phyloP scores from a whole-genome alignment of 345 rosid species.

The Rhizophora mangle region DNA sequence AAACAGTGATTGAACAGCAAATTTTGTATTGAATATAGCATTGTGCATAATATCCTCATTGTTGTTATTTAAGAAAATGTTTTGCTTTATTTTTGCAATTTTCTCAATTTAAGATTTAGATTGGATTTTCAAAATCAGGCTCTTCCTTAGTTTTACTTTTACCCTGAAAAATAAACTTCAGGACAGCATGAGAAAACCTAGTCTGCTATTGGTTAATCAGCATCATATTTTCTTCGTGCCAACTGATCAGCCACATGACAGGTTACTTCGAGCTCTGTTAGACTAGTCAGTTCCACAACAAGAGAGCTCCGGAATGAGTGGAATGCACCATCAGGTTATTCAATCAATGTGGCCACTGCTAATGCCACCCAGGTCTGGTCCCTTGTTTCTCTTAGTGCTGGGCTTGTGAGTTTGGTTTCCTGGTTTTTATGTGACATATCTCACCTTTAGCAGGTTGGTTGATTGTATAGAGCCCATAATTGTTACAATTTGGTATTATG shows the following conservation, averaged over 20 bases:
- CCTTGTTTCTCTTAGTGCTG: background rate
- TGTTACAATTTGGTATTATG: no score
- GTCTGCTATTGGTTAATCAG: background rate
- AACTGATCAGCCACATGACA: slow-evolving; percentile 28
- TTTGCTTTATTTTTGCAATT: no score
- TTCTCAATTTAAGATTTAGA: no score
- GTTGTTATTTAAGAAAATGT: no score
- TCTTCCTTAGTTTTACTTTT: no score
- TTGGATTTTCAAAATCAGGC: no score
- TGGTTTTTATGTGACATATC: slow-evolving; percentile 2
- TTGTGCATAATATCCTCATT: no score
- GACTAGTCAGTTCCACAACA: slow-evolving; percentile 70
- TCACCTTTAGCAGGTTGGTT: no score
- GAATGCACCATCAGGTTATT: slow-evolving; percentile 72
- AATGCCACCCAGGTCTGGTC: slow-evolving; percentile 81
- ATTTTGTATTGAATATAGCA: no score
- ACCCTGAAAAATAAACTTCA: no score
- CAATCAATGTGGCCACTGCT: slow-evolving; percentile 90
- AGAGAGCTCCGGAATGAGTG: slow-evolving; percentile 72
- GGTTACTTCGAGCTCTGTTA: slow-evolving; percentile 87
- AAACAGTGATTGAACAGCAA: no score
- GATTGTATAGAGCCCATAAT: no score
- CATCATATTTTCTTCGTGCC: slow-evolving; percentile 11
- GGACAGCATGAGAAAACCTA: background rate
- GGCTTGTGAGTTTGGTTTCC: background rate